Evolutionary conservation across 225 moss, liverwort and hornwort genomes (phyloP).

Genomic region (Physcomitrium patens): DNA sequence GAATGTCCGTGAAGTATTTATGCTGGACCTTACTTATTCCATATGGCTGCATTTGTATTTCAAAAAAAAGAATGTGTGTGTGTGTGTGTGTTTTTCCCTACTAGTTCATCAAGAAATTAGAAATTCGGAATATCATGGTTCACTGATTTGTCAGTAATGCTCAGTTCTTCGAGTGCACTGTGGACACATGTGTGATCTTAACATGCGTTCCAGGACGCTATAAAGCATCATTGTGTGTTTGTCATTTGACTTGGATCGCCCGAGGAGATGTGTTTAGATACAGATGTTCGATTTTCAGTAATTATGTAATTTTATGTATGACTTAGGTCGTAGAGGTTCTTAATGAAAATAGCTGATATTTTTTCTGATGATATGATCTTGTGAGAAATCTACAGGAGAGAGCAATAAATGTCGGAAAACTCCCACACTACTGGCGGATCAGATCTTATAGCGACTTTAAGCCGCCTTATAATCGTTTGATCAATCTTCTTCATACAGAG

Average conservation of each 20-base stretch:
- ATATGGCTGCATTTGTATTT: slow-evolving; percentile 11
- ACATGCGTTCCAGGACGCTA: not conserved
- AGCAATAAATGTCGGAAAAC: slow-evolving; percentile 55
- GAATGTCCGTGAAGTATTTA: slow-evolving; percentile 11
- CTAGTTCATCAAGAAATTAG: no score
- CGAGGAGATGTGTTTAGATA: no score
- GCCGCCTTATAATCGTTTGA: slow-evolving; percentile 60
- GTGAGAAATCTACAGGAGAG: slow-evolving; percentile 49
- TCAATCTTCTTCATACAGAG: slow-evolving; percentile 67
- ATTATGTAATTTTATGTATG: not conserved
- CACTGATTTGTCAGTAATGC: not conserved
- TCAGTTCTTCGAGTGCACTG: not conserved
- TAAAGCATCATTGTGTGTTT: not conserved
- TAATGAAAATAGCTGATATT: slow-evolving; percentile 16
- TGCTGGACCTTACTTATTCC: not conserved
- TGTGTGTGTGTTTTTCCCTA: not conserved
- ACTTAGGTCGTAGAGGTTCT: not conserved
- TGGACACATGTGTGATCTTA: not conserved
- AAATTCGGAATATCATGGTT: not conserved
- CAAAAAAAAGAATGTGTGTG: slow-evolving; percentile 8
- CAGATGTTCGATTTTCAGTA: not conserved
- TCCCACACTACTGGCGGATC: slow-evolving; percentile 66
- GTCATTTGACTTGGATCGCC: no score
- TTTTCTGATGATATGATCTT: slow-evolving; percentile 19
- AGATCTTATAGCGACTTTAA: slow-evolving; percentile 34